These are phyloP conservation scores for Endogone sp. DNA, from an alignment of 192 early-diverging fungal species.

Conservation along the genomic window DNA sequence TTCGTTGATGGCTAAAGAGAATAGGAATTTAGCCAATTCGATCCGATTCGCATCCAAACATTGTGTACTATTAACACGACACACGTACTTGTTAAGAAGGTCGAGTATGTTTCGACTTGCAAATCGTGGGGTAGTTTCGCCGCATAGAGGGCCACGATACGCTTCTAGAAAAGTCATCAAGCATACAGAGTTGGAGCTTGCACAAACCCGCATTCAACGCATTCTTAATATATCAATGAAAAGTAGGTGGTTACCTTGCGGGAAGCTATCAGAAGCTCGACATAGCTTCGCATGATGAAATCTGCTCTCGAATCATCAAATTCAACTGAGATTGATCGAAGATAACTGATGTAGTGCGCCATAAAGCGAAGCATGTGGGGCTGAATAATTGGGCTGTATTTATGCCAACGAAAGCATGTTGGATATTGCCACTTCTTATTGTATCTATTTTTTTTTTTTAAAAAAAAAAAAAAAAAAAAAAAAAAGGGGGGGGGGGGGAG, in stretches of 20 bases:
- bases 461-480: constrained; percentile 9
- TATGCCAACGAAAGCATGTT: constrained; percentile 4
- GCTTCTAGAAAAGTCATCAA: not conserved
- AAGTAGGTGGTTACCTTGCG: not conserved
- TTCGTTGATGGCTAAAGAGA: constrained; percentile 20
- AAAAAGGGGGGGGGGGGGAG: not conserved
- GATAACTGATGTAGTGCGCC: constrained; percentile 59
- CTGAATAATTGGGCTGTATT: constrained; percentile 13
- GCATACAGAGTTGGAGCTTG: not conserved
- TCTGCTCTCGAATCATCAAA: constrained; percentile 41
- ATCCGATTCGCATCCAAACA: too few species aligned
- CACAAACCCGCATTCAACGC: too few species aligned
- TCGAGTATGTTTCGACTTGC: constrained; percentile 49
- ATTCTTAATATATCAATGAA: too few species aligned
- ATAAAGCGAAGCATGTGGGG: constrained; percentile 65
- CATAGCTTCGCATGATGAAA: constrained; percentile 48
- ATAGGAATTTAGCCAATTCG: too few species aligned
- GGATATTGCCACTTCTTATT: not conserved
- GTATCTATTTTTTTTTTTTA: constrained; percentile 7
- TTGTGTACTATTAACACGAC: not conserved
- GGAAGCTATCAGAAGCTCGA: constrained; percentile 31
- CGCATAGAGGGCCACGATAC: constrained; percentile 52
- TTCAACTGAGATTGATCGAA: constrained; percentile 50
- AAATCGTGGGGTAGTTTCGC: constrained; percentile 33
- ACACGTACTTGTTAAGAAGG: constrained; percentile 33